Evolutionary conservation across 208 protist species (phyloP).

Genomic region (Acanthamoeba sp.): DNA sequence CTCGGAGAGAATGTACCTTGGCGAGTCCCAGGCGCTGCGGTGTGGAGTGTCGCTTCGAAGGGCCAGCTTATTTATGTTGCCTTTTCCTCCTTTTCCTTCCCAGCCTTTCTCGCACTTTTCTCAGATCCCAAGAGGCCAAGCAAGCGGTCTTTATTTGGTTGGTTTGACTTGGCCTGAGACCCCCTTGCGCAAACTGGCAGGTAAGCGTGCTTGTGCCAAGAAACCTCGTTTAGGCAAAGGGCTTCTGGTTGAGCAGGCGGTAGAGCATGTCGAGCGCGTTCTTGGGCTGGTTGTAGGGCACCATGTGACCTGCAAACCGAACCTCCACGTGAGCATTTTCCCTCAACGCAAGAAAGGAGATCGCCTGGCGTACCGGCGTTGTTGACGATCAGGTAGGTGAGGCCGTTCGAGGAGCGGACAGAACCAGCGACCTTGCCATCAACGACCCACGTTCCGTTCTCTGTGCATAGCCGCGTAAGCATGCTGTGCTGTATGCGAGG

Average conservation of each 20-base stretch:
- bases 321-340: too few relatives aligned
- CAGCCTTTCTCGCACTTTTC: too few relatives aligned
- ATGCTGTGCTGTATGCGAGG: not conserved
- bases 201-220: too few relatives aligned
- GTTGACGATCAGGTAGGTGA: conserved; percentile 66
- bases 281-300: conserved; percentile 63
- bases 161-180: too few relatives aligned
- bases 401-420: not conserved
- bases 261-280: conserved; percentile 60
- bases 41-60: too few relatives aligned
- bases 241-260: conserved; percentile 13
- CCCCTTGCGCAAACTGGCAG: too few relatives aligned
- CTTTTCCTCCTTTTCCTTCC: too few relatives aligned
- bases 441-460: conserved; percentile 33
- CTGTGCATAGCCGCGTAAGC: not conserved
- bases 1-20: too few relatives aligned
- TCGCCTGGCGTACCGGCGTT: conserved; percentile 4
- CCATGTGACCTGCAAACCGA: conserved; percentile 70
- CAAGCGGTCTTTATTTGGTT: too few relatives aligned
- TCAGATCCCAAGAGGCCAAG: too few relatives aligned
- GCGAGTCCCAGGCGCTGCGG: too few relatives aligned
- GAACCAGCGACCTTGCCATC: conserved; percentile 54
- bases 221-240: not conserved
- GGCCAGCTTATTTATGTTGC: too few relatives aligned
- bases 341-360: not conserved